phyloP scores from a whole-genome alignment of 2,329 filamentous ascomycete genomes.

The Alternaria sp. region DNA sequence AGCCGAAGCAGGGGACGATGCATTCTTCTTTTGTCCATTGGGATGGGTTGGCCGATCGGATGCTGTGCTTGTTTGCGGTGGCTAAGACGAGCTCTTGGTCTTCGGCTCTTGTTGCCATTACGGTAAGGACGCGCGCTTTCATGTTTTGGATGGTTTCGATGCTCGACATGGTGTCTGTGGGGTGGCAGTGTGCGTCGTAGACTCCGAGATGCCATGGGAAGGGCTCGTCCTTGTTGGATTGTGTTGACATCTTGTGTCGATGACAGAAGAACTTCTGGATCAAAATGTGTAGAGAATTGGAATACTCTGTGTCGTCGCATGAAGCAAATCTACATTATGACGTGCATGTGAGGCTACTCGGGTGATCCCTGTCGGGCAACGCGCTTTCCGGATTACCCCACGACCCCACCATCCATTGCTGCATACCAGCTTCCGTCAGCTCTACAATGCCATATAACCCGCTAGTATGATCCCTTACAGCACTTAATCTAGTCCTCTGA shows the following conservation, averaged over 20 bases:
- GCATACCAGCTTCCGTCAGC: not conserved
- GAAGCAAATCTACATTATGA: slow-evolving; percentile 11
- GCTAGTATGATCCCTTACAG: not conserved
- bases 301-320: too few relatives aligned
- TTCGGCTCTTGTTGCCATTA: slow-evolving; percentile 78
- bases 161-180: slow-evolving; percentile 75
- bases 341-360: slow-evolving; percentile 8
- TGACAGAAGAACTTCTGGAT: too few relatives aligned
- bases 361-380: slow-evolving; percentile 2
- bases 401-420: not conserved
- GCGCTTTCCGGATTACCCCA: not conserved
- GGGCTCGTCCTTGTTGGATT: slow-evolving; percentile 9
- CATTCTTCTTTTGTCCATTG: slow-evolving; percentile 47
- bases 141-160: slow-evolving; percentile 66
- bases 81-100: slow-evolving; percentile 76
- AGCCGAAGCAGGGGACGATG: slow-evolving; percentile 77
- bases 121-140: slow-evolving; percentile 69
- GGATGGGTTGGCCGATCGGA: slow-evolving; percentile 45
- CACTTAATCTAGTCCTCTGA: not conserved
- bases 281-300: too few relatives aligned
- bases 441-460: not conserved
- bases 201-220: slow-evolving; percentile 75
- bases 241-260: slow-evolving; percentile 9
- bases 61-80: slow-evolving; percentile 63
- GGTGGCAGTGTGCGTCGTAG: slow-evolving; percentile 83